Evolutionary conservation across 129 eudicot genomes (phyloP).

Genomic region (Escallonia rubra): DNA sequence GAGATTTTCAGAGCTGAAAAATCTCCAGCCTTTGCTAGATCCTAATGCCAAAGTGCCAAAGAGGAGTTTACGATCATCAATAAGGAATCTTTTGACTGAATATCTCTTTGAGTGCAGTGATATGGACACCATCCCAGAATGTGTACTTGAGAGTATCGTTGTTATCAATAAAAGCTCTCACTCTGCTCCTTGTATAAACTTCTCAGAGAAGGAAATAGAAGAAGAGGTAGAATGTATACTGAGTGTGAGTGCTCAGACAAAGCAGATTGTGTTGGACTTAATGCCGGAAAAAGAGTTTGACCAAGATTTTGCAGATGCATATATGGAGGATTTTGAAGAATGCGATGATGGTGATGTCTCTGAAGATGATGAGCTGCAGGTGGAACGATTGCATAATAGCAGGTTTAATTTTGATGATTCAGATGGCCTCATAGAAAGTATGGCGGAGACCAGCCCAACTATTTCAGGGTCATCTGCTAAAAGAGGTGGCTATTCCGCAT

Average conservation of each 20-base stretch:
- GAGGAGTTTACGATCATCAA: slow-evolving; percentile 21
- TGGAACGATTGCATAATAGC: slow-evolving; percentile 8
- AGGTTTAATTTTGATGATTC: slow-evolving; percentile 5
- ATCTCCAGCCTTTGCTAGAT: slow-evolving; percentile 38
- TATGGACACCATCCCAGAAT: slow-evolving; percentile 52
- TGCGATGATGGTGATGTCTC: slow-evolving; percentile 33
- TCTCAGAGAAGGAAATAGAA: slow-evolving; percentile 31
- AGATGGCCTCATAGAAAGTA: slow-evolving; percentile 23
- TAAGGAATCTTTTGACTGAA: slow-evolving; percentile 52
- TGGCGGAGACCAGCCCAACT: slow-evolving; percentile 30
- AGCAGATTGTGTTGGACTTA: slow-evolving; percentile 61
- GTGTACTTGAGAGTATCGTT: slow-evolving; percentile 32
- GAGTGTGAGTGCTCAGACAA: slow-evolving; percentile 50
- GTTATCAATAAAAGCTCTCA: slow-evolving; percentile 29
- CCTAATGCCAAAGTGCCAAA: slow-evolving; percentile 29
- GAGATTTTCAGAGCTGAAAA: slow-evolving; percentile 25
- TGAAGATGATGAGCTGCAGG: slow-evolving; percentile 23
- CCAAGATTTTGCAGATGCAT: slow-evolving; percentile 61
- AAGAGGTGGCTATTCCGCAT: slow-evolving; percentile 4
- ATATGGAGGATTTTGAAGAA: slow-evolving; percentile 55
- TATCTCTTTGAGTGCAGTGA: slow-evolving; percentile 79
- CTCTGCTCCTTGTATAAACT: slow-evolving; percentile 3
- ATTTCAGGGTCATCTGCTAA: background rate
- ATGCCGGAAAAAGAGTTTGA: slow-evolving; percentile 49
- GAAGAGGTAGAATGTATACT: slow-evolving; percentile 60